phyloP scores from a whole-genome alignment of 2,329 filamentous ascomycete species.

The Venturiaceae sp. region DNA sequence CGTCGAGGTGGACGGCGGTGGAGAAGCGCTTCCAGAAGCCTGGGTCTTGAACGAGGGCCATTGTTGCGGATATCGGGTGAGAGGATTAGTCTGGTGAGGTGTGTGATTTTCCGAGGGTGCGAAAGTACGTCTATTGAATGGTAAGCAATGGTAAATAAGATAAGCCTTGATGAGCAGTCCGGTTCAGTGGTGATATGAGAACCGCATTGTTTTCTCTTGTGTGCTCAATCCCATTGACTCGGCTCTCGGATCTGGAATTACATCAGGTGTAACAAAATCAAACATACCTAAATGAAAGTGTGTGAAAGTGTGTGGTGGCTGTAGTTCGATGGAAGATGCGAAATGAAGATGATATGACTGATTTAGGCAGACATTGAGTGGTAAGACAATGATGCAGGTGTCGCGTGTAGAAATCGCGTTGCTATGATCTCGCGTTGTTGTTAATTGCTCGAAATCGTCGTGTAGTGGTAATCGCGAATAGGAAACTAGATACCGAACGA shows the following conservation, averaged over 20 bases:
- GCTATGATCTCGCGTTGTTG: not conserved
- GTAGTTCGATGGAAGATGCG: not conserved
- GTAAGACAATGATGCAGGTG: not conserved
- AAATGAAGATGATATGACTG: not conserved
- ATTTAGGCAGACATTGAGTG: not conserved
- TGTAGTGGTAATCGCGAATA: no score
- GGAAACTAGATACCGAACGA: no score
- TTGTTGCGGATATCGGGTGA: not conserved
- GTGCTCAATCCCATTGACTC: not conserved
- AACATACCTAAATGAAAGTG: not conserved
- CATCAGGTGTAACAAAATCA: not conserved
- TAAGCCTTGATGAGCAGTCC: not conserved
- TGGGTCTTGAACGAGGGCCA: constrained; percentile 38
- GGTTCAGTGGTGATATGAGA: not conserved
- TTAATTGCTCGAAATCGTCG: not conserved
- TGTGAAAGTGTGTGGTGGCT: not conserved
- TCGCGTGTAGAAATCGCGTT: not conserved
- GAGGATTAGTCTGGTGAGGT: not conserved
- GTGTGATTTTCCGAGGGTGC: no score
- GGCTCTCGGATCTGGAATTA: not conserved
- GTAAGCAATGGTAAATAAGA: not conserved
- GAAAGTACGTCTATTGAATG: no score
- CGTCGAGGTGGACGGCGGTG: constrained; percentile 46
- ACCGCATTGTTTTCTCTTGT: not conserved
- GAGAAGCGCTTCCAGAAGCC: constrained; percentile 53